A percentile compares a stretch with the other conserved stretches of the same genome.
These are phyloP conservation scores for Cordyceps farinosa DNA, from an alignment of 2,329 filamentous ascomycete genomes.

Conservation along the genomic window DNA sequence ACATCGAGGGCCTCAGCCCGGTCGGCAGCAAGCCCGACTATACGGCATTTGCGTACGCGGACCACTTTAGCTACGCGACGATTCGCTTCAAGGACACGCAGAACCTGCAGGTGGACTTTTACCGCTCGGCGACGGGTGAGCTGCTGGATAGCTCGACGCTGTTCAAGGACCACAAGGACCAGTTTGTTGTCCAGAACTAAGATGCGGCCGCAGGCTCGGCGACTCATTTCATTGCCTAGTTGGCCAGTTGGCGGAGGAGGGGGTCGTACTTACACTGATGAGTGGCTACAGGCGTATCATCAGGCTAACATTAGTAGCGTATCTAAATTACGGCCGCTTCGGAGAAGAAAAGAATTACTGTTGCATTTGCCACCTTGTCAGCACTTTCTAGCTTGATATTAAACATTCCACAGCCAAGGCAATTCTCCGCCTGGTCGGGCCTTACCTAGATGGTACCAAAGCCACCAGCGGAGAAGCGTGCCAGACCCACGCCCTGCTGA, in stretches of 20 bases:
- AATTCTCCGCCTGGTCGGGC: background rate
- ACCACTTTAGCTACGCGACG: slow-evolving; percentile 51
- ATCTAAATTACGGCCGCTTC: background rate
- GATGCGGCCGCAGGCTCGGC: background rate
- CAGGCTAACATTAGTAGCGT: background rate
- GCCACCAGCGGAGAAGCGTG: background rate
- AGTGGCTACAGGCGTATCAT: background rate
- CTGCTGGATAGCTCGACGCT: slow-evolving; percentile 45
- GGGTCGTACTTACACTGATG: background rate
- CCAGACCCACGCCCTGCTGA: slow-evolving; percentile 1
- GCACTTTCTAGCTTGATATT: background rate
- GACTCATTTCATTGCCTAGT: background rate
- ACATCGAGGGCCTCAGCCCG: slow-evolving; percentile 40
- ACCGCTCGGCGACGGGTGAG: slow-evolving; percentile 44
- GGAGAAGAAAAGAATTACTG: background rate
- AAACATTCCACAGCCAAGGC: background rate
- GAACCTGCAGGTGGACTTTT: slow-evolving; percentile 48
- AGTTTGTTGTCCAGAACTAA: slow-evolving; percentile 36
- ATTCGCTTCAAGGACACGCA: slow-evolving; percentile 44
- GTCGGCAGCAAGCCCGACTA: slow-evolving; percentile 33
- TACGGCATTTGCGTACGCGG: slow-evolving; percentile 24
- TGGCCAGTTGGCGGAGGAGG: background rate
- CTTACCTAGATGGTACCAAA: slow-evolving; percentile 4
- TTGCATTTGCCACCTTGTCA: background rate
- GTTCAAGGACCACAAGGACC: slow-evolving; percentile 44